These are phyloP conservation scores for Dovyalis caffra DNA, from an alignment of 345 rosid species.

Conservation along the genomic window DNA sequence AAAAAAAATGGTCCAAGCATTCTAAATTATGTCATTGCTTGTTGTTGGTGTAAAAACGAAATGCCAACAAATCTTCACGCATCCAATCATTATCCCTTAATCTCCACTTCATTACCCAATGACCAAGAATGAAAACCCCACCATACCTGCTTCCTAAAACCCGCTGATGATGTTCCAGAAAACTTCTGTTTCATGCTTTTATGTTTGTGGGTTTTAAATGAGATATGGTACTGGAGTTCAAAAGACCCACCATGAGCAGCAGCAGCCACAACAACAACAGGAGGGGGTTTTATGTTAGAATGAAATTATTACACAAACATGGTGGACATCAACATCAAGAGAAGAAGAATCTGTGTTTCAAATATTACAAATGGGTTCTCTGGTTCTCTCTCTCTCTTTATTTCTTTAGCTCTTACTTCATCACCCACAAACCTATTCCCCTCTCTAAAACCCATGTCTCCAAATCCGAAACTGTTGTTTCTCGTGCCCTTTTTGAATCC, in stretches of 20 bases:
- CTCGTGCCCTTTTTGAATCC: slow-evolving; percentile 74
- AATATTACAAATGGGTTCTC: slow-evolving; percentile 78
- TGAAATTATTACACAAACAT: slow-evolving; percentile 45
- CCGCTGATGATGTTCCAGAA: neutral
- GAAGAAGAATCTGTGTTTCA: slow-evolving; percentile 44
- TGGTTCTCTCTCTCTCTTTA: slow-evolving; percentile 72
- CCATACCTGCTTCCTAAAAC: slow-evolving; percentile 32
- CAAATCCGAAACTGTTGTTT: slow-evolving; percentile 40
- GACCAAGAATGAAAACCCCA: slow-evolving; percentile 46
- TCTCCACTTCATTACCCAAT: slow-evolving; percentile 50
- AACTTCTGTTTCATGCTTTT: neutral
- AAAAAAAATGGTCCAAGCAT: too few species aligned
- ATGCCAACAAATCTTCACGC: slow-evolving; percentile 42
- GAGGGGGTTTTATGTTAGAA: slow-evolving; percentile 46
- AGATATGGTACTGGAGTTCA: slow-evolving; percentile 39
- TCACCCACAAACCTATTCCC: slow-evolving; percentile 53
- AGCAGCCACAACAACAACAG: too few species aligned
- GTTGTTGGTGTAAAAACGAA: slow-evolving; percentile 30
- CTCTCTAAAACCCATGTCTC: slow-evolving; percentile 39
- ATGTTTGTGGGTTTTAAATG: slow-evolving; percentile 27
- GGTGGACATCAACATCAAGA: slow-evolving; percentile 25
- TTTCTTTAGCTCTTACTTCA: slow-evolving; percentile 65
- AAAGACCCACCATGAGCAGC: slow-evolving; percentile 37
- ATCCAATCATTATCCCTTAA: slow-evolving; percentile 45
- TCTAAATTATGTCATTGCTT: neutral